Percentiles rank a stretch among this genome's conserved stretches.
Conservation (phyloP, 1,139 yeast genomes). For the Taphrina communis region DNA sequence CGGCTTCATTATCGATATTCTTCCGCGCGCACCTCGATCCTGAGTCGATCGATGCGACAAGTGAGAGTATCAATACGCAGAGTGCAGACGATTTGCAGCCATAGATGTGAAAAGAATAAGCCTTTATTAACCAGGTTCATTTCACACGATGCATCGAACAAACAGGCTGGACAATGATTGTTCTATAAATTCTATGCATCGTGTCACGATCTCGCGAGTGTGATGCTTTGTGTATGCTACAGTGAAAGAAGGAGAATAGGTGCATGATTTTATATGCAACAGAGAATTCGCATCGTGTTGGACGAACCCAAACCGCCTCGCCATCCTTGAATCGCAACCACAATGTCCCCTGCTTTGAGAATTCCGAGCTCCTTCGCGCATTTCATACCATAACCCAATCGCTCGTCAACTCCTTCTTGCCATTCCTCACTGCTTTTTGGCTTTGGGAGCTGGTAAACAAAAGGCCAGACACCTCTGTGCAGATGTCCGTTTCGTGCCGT, state of each 20-base stretch:
- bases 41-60: not conserved
- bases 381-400: conserved; percentile 91
- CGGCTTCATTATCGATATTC: not conserved
- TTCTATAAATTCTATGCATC: too few relatives aligned
- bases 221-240: too few relatives aligned
- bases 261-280: conserved; percentile 3
- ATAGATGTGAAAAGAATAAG: too few relatives aligned
- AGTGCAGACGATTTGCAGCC: too few relatives aligned
- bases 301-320: conserved; percentile 99
- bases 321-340: conserved; percentile 98
- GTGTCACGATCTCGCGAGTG: too few relatives aligned
- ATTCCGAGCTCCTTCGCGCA: conserved; percentile 89
- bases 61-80: too few relatives aligned
- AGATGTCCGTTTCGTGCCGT: conserved; percentile 95
- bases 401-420: conserved; percentile 95
- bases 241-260: too few relatives aligned
- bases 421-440: conserved; percentile 69
- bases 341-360: conserved; percentile 83
- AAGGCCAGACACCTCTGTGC: conserved; percentile 98
- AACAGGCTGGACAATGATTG: too few relatives aligned
- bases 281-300: conserved; percentile 80
- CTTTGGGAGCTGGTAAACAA: conserved; percentile 69
- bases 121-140: too few relatives aligned
- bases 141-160: too few relatives aligned
- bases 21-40: not conserved